phyloP scores from a whole-genome alignment of 148 eudicot genomes.

The Pouteria glomerata region DNA sequence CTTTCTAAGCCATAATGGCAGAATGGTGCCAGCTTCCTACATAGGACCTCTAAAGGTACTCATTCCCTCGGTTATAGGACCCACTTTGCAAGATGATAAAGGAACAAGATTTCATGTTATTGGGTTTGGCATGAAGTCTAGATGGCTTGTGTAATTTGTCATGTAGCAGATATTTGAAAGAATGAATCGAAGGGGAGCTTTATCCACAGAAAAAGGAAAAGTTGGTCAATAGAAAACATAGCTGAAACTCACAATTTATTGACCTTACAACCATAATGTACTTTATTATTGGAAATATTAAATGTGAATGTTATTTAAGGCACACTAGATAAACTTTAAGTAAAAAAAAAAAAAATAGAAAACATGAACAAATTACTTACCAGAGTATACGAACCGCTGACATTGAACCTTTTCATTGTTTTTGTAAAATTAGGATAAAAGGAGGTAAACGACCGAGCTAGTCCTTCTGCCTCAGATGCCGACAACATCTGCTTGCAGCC shows the following conservation, averaged over 20 bases:
- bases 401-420: slow-evolving; percentile 71
- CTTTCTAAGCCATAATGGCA: background rate
- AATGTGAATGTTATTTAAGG: background rate
- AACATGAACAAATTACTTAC: slow-evolving; percentile 35
- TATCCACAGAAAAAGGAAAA: background rate
- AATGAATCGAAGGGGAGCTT: background rate
- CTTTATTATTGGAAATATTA: background rate
- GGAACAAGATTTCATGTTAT: background rate
- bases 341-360: background rate
- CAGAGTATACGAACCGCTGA: slow-evolving; percentile 61
- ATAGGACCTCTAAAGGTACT: background rate
- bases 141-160: background rate
- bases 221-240: too few species aligned
- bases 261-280: background rate
- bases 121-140: background rate
- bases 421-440: slow-evolving; percentile 60
- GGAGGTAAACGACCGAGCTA: slow-evolving; percentile 53
- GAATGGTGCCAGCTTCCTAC: background rate
- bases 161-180: background rate
- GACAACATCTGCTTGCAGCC: slow-evolving; percentile 19
- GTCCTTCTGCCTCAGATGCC: slow-evolving; percentile 46
- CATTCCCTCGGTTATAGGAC: background rate
- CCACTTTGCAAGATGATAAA: background rate
- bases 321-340: background rate
- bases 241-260: background rate